phyloP scores from a whole-genome alignment of 1,284 basidiomycete species.

The Heliocybe sulcata region DNA sequence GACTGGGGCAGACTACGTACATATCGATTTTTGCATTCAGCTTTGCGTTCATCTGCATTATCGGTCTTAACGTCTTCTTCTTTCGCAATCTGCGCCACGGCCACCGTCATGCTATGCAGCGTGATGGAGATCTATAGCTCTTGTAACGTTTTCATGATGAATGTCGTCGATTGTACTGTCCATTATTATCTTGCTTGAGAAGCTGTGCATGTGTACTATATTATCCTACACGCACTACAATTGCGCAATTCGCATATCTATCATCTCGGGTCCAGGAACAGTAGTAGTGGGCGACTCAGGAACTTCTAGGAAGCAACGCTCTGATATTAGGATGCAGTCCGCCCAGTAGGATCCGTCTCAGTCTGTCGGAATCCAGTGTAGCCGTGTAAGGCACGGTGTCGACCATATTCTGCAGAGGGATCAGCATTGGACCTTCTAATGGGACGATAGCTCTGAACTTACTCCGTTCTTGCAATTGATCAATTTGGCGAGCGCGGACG shows the following conservation, averaged over 20 bases:
- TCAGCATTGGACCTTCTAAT: neutral
- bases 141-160: too few relatives aligned
- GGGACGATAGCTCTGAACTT: neutral
- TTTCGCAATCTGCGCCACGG: neutral
- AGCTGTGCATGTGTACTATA: too few relatives aligned
- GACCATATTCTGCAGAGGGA: conserved; percentile 4
- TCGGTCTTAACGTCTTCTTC: neutral
- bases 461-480: neutral
- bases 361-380: neutral
- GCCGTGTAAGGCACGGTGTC: conserved; percentile 2
- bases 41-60: neutral
- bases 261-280: too few relatives aligned
- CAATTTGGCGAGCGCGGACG: conserved; percentile 33
- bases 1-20: neutral
- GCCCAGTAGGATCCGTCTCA: conserved; percentile 2
- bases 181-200: too few relatives aligned
- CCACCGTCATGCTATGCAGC: neutral
- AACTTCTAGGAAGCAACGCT: neutral
- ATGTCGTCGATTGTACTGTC: neutral
- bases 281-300: neutral
- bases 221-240: too few relatives aligned
- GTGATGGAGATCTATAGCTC: too few relatives aligned
- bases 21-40: neutral
- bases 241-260: too few relatives aligned
- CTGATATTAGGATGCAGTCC: conserved; percentile 3